Evolutionary conservation across 2,329 filamentous ascomycete species (phyloP), one percentile per base, ranked within the genome.

Genomic region (Pleomassaria siparia): DNA sequence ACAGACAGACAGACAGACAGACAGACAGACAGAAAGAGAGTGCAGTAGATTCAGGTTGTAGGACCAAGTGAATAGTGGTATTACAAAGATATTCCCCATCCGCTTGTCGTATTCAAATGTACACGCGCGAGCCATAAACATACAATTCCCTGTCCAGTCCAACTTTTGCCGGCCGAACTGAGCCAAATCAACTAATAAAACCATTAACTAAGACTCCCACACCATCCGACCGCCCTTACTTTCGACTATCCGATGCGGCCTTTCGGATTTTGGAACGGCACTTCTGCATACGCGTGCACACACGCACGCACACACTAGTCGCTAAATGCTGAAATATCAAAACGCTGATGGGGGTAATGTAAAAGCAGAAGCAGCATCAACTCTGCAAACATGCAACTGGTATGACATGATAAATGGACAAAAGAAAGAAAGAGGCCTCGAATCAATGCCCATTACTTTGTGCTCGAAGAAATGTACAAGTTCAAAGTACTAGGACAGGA

Each of bases 401-500:
- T 24, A 45, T 5, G 15, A 37, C 11, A 37, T 21, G 41, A 35
- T 12, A 35, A n/a, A n/a, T n/a, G n/a, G n/a, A 35, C 15, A 35
- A 35, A 35, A 11, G 15, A 35, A 35, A 35, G 11, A 18, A 35
- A 35, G 8, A 35, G 32, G 35, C n/a, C n/a, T n/a, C 21, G 25
- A 35, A 35, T 35, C 32, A 35, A 35, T 35, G 32, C 32, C 4
- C 4, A 20, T 35, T 40, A 20, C 16, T 40, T 22, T 13, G n/a
- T n/a, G n/a, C n/a, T n/a, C n/a, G n/a, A n/a, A n/a, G n/a, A n/a
- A n/a, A n/a, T n/a, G n/a, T n/a, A n/a, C n/a, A n/a, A n/a, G n/a
- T n/a, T n/a, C n/a, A n/a, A n/a, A n/a, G 20, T 41, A 33, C 28
- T 44, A 59, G 49, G 47, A 59, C 25, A 63, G 49, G 18, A 60